These are phyloP conservation scores for Eustoma russellianum DNA, from an alignment of 257 asterid genomes.

Conservation along the genomic window DNA sequence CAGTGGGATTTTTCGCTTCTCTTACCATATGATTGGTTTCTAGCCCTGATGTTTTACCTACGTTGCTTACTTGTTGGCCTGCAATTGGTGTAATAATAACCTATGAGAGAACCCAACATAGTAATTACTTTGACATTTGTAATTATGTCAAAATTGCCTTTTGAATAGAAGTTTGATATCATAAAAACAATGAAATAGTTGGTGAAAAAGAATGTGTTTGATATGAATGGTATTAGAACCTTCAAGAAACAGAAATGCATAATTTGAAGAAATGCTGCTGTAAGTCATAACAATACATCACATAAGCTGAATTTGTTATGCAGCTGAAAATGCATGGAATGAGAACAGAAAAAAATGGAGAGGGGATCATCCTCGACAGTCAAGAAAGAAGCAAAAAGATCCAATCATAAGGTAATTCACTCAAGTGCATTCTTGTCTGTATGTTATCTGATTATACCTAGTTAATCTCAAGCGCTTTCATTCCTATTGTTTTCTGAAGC, in stretches of 20 bases:
- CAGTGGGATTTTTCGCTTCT: too few species aligned
- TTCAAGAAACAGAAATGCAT: neutral
- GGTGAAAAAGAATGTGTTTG: neutral
- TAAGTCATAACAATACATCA: neutral
- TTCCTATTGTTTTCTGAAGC: too few species aligned
- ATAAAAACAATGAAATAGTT: neutral
- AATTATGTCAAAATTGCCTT: neutral
- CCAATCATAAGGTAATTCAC: constrained; percentile 61
- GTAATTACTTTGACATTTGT: too few species aligned
- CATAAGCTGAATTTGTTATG: constrained; percentile 13
- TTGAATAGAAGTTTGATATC: neutral
- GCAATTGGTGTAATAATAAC: too few species aligned
- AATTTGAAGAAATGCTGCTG: neutral
- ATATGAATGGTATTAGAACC: neutral
- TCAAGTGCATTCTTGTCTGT: neutral
- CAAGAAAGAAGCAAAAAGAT: constrained; percentile 50
- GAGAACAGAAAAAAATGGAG: constrained; percentile 73
- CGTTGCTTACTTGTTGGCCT: too few species aligned
- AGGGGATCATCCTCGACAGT: constrained; percentile 46
- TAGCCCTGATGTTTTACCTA: too few species aligned
- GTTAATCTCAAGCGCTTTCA: too few species aligned
- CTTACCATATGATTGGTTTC: too few species aligned
- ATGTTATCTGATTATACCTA: too few species aligned
- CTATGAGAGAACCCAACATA: too few species aligned
- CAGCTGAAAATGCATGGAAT: constrained; percentile 81